Percentiles rank a stretch among this genome's conserved stretches.
phyloP scores from a whole-genome alignment of 306 rosid genomes.

The Dryas drummondii region DNA sequence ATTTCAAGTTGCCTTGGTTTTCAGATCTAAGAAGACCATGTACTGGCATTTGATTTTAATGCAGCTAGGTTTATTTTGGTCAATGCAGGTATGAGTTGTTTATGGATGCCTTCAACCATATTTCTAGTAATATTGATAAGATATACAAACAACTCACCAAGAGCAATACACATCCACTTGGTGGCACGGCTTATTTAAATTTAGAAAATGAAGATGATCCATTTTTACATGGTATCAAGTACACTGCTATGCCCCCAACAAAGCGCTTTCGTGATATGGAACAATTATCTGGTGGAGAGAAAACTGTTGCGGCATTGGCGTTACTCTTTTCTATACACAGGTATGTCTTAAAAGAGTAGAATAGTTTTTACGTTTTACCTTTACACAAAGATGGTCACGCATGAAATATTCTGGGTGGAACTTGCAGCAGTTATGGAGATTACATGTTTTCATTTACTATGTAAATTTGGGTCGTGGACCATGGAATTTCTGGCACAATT shows the following conservation, averaged over 20 bases:
- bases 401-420: not conserved
- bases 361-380: not conserved
- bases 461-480: not conserved
- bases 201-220: constrained; percentile 98
- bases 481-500: not conserved
- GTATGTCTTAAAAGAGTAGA: constrained; percentile 32
- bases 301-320: constrained; percentile 96
- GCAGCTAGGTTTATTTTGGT: constrained; percentile 30
- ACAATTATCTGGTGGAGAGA: constrained; percentile 95
- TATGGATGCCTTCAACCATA: constrained; percentile 92
- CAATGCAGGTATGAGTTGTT: constrained; percentile 70
- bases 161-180: constrained; percentile 90
- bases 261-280: constrained; percentile 99
- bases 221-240: constrained; percentile 89
- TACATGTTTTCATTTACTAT: too few species aligned
- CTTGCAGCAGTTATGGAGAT: not conserved
- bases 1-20: too few species aligned
- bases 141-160: constrained; percentile 91
- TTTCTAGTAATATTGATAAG: constrained; percentile 76
- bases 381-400: too few species aligned
- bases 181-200: constrained; percentile 89
- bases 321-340: constrained; percentile 95
- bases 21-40: not conserved
- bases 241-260: constrained; percentile 98
- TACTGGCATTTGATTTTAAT: constrained; percentile 4